Conservation (phyloP, 768 basidiomycete species). For the Rhodotorula taiwanensis region DNA sequence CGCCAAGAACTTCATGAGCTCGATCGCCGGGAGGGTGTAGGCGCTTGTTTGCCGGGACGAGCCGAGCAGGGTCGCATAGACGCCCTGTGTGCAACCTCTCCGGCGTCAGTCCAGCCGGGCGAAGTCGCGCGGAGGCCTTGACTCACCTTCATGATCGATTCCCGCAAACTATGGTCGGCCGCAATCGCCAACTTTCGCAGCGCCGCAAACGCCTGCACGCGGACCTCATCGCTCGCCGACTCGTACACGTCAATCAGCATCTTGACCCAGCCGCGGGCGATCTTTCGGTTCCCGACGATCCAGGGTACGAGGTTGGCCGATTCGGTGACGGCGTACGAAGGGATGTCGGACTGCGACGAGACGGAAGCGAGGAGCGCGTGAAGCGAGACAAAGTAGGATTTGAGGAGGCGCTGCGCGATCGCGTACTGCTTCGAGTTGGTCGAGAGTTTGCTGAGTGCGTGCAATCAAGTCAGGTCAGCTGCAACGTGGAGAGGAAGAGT, state of each 20-base stretch:
- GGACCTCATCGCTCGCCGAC: constrained; percentile 66
- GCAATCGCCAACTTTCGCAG: constrained; percentile 71
- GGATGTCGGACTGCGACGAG: constrained; percentile 45
- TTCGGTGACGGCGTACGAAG: constrained; percentile 65
- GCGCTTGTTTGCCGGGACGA: constrained; percentile 75
- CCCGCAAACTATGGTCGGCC: constrained; percentile 70
- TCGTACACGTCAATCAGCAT: constrained; percentile 22
- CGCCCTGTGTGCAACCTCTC: constrained; percentile 46
- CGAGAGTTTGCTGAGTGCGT: constrained; percentile 65
- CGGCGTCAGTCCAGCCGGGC: background rate
- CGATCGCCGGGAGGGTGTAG: constrained; percentile 82
- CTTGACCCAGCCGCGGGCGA: constrained; percentile 78
- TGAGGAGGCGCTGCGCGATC: constrained; percentile 73
- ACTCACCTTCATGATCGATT: constrained; percentile 65
- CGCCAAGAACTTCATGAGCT: constrained; percentile 95
- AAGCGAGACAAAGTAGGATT: constrained; percentile 83
- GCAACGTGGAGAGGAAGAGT: background rate
- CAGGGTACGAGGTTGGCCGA: constrained; percentile 86
- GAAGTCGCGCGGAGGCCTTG: constrained; percentile 14
- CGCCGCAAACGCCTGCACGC: constrained; percentile 78
- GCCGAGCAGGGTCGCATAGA: constrained; percentile 79
- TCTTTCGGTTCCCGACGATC: constrained; percentile 71
- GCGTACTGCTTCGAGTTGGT: constrained; percentile 74
- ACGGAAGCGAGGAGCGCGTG: constrained; percentile 71
- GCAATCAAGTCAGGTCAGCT: background rate